Evolutionary conservation across 2,329 filamentous ascomycete species (phyloP).

Genomic region (Pseudogymnoascus sp.): DNA sequence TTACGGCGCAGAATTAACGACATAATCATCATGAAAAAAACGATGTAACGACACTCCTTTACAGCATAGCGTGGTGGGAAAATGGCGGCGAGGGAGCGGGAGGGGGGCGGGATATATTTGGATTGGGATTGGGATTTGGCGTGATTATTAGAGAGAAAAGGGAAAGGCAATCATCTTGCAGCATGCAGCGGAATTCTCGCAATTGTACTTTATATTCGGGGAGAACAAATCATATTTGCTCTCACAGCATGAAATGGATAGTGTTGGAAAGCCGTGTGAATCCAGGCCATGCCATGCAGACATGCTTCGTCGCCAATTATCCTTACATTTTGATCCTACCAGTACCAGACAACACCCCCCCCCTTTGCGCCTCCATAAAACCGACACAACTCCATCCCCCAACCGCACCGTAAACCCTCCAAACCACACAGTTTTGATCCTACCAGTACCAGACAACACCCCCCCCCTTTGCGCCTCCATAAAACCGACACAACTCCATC

Average conservation of each 20-base stretch:
- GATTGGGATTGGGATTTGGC: background rate
- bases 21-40: slow-evolving; percentile 3
- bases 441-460: too few relatives aligned
- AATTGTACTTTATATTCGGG: background rate
- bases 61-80: background rate
- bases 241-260: background rate
- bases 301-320: background rate
- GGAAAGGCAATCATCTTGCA: background rate
- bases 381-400: background rate
- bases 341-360: background rate
- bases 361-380: background rate
- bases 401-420: background rate
- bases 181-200: background rate
- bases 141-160: background rate
- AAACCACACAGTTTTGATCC: too few relatives aligned
- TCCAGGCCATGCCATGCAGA: background rate
- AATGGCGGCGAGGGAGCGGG: too few relatives aligned
- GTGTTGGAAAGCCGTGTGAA: background rate
- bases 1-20: slow-evolving; percentile 1
- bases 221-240: background rate
- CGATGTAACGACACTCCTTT: slow-evolving; percentile 3
- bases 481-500: background rate
- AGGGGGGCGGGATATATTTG: background rate
- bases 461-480: background rate
- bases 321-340: background rate